Conservation (phyloP, 1,139 yeast species). For the Magnusiomyces tetraspermus region DNA sequence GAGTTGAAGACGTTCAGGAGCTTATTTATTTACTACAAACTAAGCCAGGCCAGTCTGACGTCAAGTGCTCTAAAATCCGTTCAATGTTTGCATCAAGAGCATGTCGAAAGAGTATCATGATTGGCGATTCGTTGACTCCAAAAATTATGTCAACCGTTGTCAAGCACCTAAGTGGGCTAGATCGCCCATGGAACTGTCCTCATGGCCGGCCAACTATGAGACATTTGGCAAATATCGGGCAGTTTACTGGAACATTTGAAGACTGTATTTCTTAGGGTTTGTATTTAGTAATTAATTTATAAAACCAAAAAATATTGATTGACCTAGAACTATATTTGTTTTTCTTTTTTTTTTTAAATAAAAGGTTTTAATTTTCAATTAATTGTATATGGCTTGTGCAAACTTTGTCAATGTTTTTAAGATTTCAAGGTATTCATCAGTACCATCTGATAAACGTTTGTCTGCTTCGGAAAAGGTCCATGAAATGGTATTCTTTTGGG, state of each 20-base stretch:
- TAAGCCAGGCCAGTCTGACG: conserved; percentile 30
- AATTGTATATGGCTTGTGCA: conserved; percentile 14
- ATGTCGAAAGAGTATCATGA: conserved; percentile 88
- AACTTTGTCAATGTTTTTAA: conserved; percentile 59
- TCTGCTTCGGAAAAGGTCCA: conserved; percentile 66
- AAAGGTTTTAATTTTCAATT: not conserved
- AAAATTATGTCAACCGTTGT: conserved; percentile 62
- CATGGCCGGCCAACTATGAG: conserved; percentile 97
- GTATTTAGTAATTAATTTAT: no score
- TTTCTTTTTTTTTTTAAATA: conserved; percentile 1
- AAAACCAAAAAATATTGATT: no score
- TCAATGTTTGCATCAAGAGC: conserved; percentile 90
- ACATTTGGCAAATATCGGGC: conserved; percentile 52
- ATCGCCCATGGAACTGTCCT: conserved; percentile 98
- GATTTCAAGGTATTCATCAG: conserved; percentile 82
- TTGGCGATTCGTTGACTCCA: conserved; percentile 59
- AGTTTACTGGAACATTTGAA: conserved; percentile 7
- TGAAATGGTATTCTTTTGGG: conserved; percentile 57
- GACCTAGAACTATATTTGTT: no score
- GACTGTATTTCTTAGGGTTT: conserved; percentile 6
- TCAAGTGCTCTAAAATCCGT: conserved; percentile 69
- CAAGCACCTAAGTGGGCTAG: conserved; percentile 54
- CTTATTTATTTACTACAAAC: conserved; percentile 49
- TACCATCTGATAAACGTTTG: conserved; percentile 66
- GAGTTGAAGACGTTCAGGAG: conserved; percentile 59